Evolutionary conservation across 176 grass and related monocot genomes (phyloP), one percentile per base, ranked within the genome.

Genomic region (Phoenix dactylifera): DNA sequence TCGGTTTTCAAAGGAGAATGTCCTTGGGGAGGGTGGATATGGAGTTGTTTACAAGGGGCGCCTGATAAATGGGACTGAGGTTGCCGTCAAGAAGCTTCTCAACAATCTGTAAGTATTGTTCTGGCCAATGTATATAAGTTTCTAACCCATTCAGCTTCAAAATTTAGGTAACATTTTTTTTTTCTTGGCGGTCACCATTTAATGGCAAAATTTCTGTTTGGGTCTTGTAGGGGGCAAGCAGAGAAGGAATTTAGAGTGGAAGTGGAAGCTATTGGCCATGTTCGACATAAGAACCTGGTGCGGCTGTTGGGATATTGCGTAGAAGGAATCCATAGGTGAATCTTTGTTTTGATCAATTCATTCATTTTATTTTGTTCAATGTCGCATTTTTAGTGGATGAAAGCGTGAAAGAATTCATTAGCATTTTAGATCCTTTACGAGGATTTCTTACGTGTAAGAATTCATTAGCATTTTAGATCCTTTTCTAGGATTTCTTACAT

Each of bases 181-280:
- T 26, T 26, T 26, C 4, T 4, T 10, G 35, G 9, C 10, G 2
- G 35, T 39, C 7, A 39, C 9, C 35, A 44, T 44, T 44, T 44
- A 14, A 44, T 14, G 35, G 35, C 6, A 44, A 12, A 44, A 44
- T 9, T 44, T 51, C 62, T 51, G 15, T 55, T 69, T 65, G 0
- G 19, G 59, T 26, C 69, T 82, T 91, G 26, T 65, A 98, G 93
- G 76, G 93, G 93, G 1, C 93, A 98, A 63, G 93, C 93, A 52
- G 93, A 98, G 64, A 98, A 89, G 65, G 93, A 98, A 76, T 98
- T 98, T 65, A 98, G 93, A 67, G 88, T 98, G 18, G 93, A 98
- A 82, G 93, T 92, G 50, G 93, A 98, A 68, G 93, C 93, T 64
- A 98, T 98, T 86, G 93, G 93, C 56, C 88, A 98, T 72, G 93